These are phyloP conservation scores for Eleusine indica DNA, from an alignment of 176 grass and related monocot genomes.

Conservation along the genomic window DNA sequence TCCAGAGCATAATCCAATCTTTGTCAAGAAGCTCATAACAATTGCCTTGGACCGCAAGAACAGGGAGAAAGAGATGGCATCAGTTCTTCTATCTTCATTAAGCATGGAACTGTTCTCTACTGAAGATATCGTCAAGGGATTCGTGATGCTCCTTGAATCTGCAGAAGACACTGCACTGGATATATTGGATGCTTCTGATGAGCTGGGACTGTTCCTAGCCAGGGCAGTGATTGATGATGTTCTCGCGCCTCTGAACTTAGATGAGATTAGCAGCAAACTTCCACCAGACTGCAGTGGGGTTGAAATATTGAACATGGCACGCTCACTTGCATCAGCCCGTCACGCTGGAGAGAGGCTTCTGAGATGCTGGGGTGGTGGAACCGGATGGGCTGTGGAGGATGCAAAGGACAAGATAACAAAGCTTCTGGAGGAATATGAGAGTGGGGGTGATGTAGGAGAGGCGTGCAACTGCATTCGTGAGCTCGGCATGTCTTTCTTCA, in stretches of 20 bases:
- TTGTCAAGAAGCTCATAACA: constrained; percentile 92
- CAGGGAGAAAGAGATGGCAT: constrained; percentile 94
- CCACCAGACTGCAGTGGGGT: constrained; percentile 73
- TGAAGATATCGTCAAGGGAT: constrained; percentile 84
- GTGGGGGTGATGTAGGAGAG: constrained; percentile 83
- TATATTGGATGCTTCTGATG: constrained; percentile 90
- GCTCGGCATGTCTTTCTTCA: constrained; percentile 88
- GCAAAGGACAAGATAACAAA: constrained; percentile 90
- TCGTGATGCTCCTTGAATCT: constrained; percentile 89
- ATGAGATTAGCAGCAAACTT: constrained; percentile 84
- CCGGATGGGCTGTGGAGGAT: constrained; percentile 85
- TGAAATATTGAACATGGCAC: constrained; percentile 78
- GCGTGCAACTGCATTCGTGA: constrained; percentile 95
- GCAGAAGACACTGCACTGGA: constrained; percentile 94
- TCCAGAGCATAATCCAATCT: constrained; percentile 78
- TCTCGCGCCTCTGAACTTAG: constrained; percentile 80
- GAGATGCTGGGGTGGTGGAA: constrained; percentile 92
- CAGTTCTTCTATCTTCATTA: constrained; percentile 81
- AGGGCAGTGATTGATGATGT: constrained; percentile 97
- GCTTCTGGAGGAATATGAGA: constrained; percentile 90
- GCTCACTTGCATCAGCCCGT: constrained; percentile 70
- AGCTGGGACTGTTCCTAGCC: constrained; percentile 82
- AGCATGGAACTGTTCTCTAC: constrained; percentile 86
- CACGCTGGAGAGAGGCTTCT: constrained; percentile 95
- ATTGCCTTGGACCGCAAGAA: constrained; percentile 95